A percentile compares a stretch with the other conserved stretches of the same genome.
phyloP scores from a whole-genome alignment of 768 basidiomycete genomes.

The Lyophyllum semitale region DNA sequence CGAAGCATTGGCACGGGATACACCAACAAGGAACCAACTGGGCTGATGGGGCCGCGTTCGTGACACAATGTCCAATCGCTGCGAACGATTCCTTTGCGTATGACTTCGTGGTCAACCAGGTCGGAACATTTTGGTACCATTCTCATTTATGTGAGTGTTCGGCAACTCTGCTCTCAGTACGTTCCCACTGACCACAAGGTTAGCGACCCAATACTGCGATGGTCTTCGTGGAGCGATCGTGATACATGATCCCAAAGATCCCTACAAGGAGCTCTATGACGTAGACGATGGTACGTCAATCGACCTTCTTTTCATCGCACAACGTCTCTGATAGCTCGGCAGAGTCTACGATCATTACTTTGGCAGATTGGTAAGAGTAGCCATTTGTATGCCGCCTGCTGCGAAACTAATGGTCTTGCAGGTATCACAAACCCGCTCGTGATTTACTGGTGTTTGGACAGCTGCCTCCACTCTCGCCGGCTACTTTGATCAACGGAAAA shows the following conservation, averaged over 20 bases:
- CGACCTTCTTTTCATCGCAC: background rate
- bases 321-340: too few species aligned
- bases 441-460: too few species aligned
- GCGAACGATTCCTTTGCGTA: too few species aligned
- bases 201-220: too few species aligned
- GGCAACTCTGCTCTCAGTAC: background rate
- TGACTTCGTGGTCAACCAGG: too few species aligned
- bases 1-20: background rate
- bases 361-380: background rate
- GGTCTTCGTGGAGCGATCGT: too few species aligned
- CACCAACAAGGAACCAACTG: background rate
- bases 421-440: background rate
- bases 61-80: too few species aligned
- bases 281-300: background rate
- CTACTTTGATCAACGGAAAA: constrained; percentile 37
- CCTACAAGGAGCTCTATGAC: background rate
- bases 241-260: background rate
- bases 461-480: constrained; percentile 5
- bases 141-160: too few species aligned
- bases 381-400: background rate
- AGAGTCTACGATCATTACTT: too few species aligned
- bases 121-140: too few species aligned
- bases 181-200: background rate
- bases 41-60: too few species aligned
- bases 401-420: background rate